phyloP scores from a whole-genome alignment of 495 filamentous ascomycete species.

The Paragyromitra xinjiangensis region DNA sequence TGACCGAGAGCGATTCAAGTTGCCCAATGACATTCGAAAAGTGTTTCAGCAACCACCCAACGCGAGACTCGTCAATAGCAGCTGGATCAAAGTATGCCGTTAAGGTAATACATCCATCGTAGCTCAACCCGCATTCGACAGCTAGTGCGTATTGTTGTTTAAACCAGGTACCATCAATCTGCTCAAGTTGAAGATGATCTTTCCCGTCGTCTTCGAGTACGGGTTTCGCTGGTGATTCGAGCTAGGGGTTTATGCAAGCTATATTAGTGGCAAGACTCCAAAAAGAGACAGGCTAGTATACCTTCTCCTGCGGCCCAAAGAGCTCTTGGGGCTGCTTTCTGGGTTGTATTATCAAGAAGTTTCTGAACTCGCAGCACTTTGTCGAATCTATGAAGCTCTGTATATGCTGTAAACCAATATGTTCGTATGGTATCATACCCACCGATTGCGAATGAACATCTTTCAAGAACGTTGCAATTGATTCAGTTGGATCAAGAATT shows the following conservation, averaged over 20 bases:
- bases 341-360: slow-evolving; percentile 67
- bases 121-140: slow-evolving; percentile 25
- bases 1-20: slow-evolving; percentile 21
- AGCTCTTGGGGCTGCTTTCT: neutral
- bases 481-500: slow-evolving; percentile 53
- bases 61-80: slow-evolving; percentile 50
- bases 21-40: slow-evolving; percentile 44
- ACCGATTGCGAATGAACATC: slow-evolving; percentile 66
- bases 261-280: neutral
- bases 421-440: slow-evolving; percentile 69
- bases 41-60: slow-evolving; percentile 51
- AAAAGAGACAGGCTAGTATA: slow-evolving; percentile 7
- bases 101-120: slow-evolving; percentile 47
- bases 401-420: slow-evolving; percentile 76
- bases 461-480: slow-evolving; percentile 60
- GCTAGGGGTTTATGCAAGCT: slow-evolving; percentile 1
- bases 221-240: neutral
- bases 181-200: slow-evolving; percentile 20
- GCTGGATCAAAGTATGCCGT: slow-evolving; percentile 55
- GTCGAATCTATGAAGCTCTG: slow-evolving; percentile 69
- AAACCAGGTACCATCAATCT: neutral
- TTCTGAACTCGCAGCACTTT: slow-evolving; percentile 72
- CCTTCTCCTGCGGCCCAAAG: neutral
- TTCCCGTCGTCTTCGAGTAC: neutral
- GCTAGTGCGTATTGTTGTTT: slow-evolving; percentile 34